phyloP scores from a whole-genome alignment of 495 filamentous ascomycete species.

The Hyaloscypha variabilis region DNA sequence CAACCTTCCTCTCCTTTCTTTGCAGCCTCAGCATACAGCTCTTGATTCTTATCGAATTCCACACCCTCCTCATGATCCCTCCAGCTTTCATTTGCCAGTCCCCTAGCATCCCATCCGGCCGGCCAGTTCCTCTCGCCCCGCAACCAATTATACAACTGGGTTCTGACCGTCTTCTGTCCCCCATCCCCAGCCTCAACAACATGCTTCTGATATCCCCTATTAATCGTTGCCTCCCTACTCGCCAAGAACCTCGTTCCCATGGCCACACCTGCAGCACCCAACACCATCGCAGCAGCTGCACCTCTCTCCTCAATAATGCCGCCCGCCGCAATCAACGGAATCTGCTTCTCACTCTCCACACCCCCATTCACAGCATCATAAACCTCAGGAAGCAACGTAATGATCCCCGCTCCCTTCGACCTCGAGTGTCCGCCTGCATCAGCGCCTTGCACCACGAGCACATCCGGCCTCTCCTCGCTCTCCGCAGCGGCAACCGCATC shows the following conservation, averaged over 20 bases:
- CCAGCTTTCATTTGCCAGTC: conserved; percentile 61
- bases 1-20: conserved; percentile 53
- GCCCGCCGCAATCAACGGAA: conserved; percentile 63
- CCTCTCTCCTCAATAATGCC: conserved; percentile 63
- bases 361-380: conserved; percentile 38
- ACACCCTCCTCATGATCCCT: conserved; percentile 56
- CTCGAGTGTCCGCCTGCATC: conserved; percentile 55
- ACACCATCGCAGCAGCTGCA: conserved; percentile 54
- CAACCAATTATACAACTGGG: conserved; percentile 68
- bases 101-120: conserved; percentile 59
- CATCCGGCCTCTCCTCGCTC: conserved; percentile 50
- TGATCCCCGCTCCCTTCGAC: conserved; percentile 43
- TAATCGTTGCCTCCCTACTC: conserved; percentile 55
- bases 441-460: conserved; percentile 69
- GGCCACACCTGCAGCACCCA: conserved; percentile 61
- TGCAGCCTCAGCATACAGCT: conserved; percentile 54
- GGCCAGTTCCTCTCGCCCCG: conserved; percentile 70
- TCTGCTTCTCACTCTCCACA: conserved; percentile 33
- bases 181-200: conserved; percentile 62
- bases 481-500: conserved; percentile 52
- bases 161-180: conserved; percentile 62
- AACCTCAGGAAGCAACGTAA: conserved; percentile 38
- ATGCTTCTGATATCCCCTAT: conserved; percentile 55
- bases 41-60: conserved; percentile 58
- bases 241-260: conserved; percentile 70